These are phyloP conservation scores for Fagopyrum esculentum DNA, from an alignment of 148 eudicot genomes.

Conservation along the genomic window DNA sequence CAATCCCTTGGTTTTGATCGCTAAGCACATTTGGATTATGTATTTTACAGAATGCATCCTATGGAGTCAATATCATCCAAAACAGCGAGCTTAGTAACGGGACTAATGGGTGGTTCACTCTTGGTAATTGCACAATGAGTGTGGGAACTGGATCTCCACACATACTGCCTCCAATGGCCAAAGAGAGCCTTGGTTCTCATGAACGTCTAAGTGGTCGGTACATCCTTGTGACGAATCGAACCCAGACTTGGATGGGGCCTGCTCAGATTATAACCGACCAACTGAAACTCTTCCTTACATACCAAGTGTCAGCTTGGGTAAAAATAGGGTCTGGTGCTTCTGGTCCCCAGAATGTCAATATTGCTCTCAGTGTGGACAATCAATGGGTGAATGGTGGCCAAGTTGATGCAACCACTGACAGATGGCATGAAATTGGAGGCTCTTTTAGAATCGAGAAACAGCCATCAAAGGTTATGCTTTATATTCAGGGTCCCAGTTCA, in stretches of 20 bases:
- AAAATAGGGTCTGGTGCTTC: constrained; percentile 51
- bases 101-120: constrained; percentile 69
- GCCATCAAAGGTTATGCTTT: constrained; percentile 68
- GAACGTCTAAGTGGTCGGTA: constrained; percentile 62
- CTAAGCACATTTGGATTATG: neutral
- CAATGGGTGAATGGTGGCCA: constrained; percentile 96
- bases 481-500: constrained; percentile 76
- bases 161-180: constrained; percentile 80
- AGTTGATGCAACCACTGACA: constrained; percentile 51
- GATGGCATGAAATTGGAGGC: constrained; percentile 90
- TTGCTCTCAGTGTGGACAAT: constrained; percentile 69
- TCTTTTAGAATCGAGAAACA: constrained; percentile 87
- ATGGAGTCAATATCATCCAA: constrained; percentile 66
- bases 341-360: constrained; percentile 68
- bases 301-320: constrained; percentile 95
- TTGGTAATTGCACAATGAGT: constrained; percentile 70
- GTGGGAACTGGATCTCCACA: constrained; percentile 70
- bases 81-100: constrained; percentile 72
- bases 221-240: constrained; percentile 71
- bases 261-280: constrained; percentile 91
- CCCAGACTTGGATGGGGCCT: constrained; percentile 98
- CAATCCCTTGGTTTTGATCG: neutral
- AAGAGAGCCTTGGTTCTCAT: constrained; percentile 56
- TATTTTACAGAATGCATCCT: constrained; percentile 42
- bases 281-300: constrained; percentile 63